Base-by-base conservation (phyloP, 345 rosid genomes). In the Eucalyptus tenuipes region DNA sequence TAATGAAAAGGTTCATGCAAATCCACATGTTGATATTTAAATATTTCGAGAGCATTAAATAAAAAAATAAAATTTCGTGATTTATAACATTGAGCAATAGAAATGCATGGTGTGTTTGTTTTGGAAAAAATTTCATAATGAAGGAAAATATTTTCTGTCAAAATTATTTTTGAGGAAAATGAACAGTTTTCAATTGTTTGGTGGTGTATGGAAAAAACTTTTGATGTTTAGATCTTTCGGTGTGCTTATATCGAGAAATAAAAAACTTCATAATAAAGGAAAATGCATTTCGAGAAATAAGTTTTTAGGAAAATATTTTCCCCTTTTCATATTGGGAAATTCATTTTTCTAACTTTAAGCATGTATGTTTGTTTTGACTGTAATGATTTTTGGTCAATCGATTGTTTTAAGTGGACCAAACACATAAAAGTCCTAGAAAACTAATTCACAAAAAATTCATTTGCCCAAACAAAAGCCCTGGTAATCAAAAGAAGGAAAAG, bases 121-220 rank as follows among this genome's bases (percentile, higher is more conserved):
- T 33, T 0, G 14, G 1, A 2, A 6, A n/a, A n/a, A 31, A 17
- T 10, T 18, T 18, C 7, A 0, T 33, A 10, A 33, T 10, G 7
- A 2, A 71, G 5, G 4, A 52, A 52, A 52, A 52, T 52, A 25
- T 59, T 59, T 25, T 25, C 3, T 0, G 0, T 59, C 31, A 20
- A 20, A 52, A 52, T 20, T 20, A 52, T 52, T 52, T 52, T 52
- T 52, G 57, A 52, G 57, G 57, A 52, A 52, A 18, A 52, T 20
- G 24, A 52, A 52, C 0, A 52, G 5, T 52, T 52, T 52, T 52
- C 57, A 52, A 52, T 52, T 52, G 57, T 52, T 20, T 52, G 57
- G 57, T 20, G 25, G 25, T 7, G 4, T 2, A 20, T 3, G 57
- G 10, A 52, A 52, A 20, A 52, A 52, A 52, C 10, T 52, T 52